phyloP scores from a whole-genome alignment of 768 basidiomycete genomes.

The Trametes villosa region DNA sequence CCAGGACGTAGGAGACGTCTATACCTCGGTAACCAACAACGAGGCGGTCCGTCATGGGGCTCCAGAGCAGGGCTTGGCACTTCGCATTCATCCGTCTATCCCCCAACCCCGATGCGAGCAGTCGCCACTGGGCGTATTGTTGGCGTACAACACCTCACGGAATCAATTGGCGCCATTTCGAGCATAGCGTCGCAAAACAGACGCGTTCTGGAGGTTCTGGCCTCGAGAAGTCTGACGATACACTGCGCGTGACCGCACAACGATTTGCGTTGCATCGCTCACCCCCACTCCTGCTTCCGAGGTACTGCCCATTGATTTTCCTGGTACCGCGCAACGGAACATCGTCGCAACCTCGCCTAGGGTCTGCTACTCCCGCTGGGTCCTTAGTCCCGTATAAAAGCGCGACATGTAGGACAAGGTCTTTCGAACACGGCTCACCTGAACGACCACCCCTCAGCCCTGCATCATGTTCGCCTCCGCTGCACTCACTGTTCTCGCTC shows the following conservation, averaged over 20 bases:
- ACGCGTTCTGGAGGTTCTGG: background rate
- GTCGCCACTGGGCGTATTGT: background rate
- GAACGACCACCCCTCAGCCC: background rate
- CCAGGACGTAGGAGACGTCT: too few species aligned
- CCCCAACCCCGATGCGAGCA: background rate
- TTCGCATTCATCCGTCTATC: background rate
- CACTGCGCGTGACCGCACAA: background rate
- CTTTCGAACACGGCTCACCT: background rate
- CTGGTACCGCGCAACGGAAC: conserved; percentile 9
- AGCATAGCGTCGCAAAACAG: background rate
- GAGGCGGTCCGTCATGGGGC: background rate
- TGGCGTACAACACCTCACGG: background rate
- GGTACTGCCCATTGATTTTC: conserved; percentile 16
- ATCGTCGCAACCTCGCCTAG: conserved; percentile 5
- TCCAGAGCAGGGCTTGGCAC: background rate
- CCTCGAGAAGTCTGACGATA: background rate
- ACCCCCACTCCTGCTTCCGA: conserved; percentile 5
- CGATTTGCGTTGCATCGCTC: background rate
- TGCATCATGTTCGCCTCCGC: conserved; percentile 21
- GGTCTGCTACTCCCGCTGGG: background rate
- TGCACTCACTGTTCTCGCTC: conserved; percentile 26
- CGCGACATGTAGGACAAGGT: too few species aligned
- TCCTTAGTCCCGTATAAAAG: background rate
- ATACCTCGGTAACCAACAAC: background rate
- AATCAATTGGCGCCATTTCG: background rate